Base-by-base conservation (phyloP, 176 grass and related monocot species). In the Phyllostachys edulis region DNA sequence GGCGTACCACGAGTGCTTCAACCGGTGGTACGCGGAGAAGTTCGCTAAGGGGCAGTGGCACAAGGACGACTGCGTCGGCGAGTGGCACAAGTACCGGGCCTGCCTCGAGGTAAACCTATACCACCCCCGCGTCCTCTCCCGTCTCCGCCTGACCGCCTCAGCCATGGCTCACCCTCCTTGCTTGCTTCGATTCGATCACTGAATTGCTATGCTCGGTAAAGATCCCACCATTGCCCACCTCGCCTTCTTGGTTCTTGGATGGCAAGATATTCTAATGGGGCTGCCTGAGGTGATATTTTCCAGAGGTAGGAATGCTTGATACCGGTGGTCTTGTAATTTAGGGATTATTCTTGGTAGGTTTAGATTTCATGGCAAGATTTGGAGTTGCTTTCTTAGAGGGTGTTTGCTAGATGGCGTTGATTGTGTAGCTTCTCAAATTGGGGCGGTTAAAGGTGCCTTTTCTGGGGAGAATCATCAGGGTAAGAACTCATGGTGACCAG, bases 1-100 rank as follows among this genome's bases (percentile, higher is more conserved):
- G 23, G 91, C 89, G 62, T 98, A 98, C 83, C 96, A 98, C 78
- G 89, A 98, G 73, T 98, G 91, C 91, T 95, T 98, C 93, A 95
- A 98, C 69, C 83, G 89, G 68, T 98, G 96, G 96, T 98, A 98
- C 84, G 80, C 89, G 17, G 96, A 98, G 9, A 93, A 98, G 89
- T 98, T 98, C 80, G 90, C 96, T 36, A 95, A 98, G 83, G 96
- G 93, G 6, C 89, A 95, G 76, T 95, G 93, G 87, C 84, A 98
- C 42, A 92, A 83, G 69, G 96, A 95, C 63, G 96, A 95, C 73
- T 98, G 93, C 82, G 73, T 85, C 76, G 80, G 29, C 62, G 80
- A 95, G 66, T 94, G 93, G 93, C 66, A 89, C 77, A 94, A 94
- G 77, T 98, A 98, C 83, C 83, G 93, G 29, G 76, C 87, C 18